Percentiles rank a stretch among this genome's conserved stretches.
These are phyloP conservation scores for Hericium rajendrae DNA, from an alignment of 768 basidiomycete genomes.

Conservation along the genomic window DNA sequence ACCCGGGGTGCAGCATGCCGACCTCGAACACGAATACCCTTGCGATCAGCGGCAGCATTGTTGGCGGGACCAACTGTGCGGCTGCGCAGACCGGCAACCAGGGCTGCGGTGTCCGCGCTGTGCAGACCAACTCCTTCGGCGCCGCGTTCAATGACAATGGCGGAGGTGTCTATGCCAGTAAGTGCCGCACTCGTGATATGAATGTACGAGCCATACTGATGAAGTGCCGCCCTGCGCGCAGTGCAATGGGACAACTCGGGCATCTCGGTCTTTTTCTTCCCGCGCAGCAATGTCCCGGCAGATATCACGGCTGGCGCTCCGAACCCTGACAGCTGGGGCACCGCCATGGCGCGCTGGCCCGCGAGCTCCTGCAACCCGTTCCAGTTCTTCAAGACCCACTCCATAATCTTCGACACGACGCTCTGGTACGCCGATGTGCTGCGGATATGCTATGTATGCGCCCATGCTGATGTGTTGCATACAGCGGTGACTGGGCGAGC, in stretches of 20 bases:
- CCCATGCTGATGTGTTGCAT: constrained; percentile 4
- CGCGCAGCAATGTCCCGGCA: constrained; percentile 57
- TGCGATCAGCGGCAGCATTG: constrained; percentile 51
- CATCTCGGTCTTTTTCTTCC: constrained; percentile 77
- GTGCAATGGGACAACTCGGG: constrained; percentile 73
- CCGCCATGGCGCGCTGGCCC: constrained; percentile 73
- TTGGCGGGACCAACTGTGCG: constrained; percentile 65
- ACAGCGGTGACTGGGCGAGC: constrained; percentile 85
- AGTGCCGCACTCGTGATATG: constrained; percentile 22
- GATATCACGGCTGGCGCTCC: constrained; percentile 74
- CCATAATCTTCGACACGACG: constrained; percentile 78
- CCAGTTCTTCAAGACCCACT: constrained; percentile 69
- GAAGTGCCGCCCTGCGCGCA: constrained; percentile 16
- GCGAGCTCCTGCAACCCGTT: constrained; percentile 65
- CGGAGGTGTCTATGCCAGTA: constrained; percentile 88
- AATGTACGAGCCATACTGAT: neutral
- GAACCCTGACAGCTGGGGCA: constrained; percentile 66
- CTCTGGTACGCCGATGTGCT: constrained; percentile 46
- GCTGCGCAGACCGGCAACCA: constrained; percentile 60
- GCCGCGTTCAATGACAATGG: constrained; percentile 73
- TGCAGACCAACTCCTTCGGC: constrained; percentile 61
- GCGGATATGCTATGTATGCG: constrained; percentile 13
- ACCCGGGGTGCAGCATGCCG: constrained; percentile 56
- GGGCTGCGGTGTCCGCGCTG: constrained; percentile 74
- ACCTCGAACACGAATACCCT: constrained; percentile 36